Evolutionary conservation across 768 basidiomycete genomes (phyloP), one percentile per base, ranked within the genome.

Genomic region (Porphyrellus cyaneotinctus): DNA sequence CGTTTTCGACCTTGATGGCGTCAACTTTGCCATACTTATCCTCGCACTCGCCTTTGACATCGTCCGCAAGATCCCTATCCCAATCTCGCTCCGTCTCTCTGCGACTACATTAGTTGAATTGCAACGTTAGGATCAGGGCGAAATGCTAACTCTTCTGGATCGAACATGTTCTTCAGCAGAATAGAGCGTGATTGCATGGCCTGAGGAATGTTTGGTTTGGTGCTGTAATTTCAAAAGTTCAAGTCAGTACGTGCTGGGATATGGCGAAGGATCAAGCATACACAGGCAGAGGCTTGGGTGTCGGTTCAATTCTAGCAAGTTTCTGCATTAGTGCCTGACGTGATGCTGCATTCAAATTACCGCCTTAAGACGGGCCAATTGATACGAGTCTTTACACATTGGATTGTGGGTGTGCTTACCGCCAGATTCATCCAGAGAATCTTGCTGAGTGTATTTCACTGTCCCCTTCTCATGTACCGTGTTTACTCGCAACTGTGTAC

Each of bases 311-410:
- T 78, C 97, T 92, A 71, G 97, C 94, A 82, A 99, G 91, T 85
- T 98, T 99, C 76, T 95, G 92, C 97, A 99, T 99, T 78, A 99
- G 91, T 72, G 93, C 91, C 79, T 97, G 94, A 75, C 97, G 91
- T 68, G 93, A 92, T 66, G 90, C 91, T 78, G 91, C 91, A 78
- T 97, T 97, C 79, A 97, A 83, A 81, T 92, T 92, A 90, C 90
- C 91, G 72, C 89, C 92, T 95, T 66, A 2, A 54, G 18, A 32
- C 39, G 32, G 35, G 46, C 23, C n/a, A 53, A 49, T 66, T 18
- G 65, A 38, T 6, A 43, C 10, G n/a, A n/a, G 28, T 53, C 30
- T 23, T 18, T 32, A 46, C 11, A 43, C 18, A 22, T 43, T 38
- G 15, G 12, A 15, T 41, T 13, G 43, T 23, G 37, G 22, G 17